A percentile compares a stretch with the other conserved stretches of the same genome.
These are phyloP conservation scores for Phlebiopsis gigantea DNA, from an alignment of 768 basidiomycete species.

Conservation along the genomic window DNA sequence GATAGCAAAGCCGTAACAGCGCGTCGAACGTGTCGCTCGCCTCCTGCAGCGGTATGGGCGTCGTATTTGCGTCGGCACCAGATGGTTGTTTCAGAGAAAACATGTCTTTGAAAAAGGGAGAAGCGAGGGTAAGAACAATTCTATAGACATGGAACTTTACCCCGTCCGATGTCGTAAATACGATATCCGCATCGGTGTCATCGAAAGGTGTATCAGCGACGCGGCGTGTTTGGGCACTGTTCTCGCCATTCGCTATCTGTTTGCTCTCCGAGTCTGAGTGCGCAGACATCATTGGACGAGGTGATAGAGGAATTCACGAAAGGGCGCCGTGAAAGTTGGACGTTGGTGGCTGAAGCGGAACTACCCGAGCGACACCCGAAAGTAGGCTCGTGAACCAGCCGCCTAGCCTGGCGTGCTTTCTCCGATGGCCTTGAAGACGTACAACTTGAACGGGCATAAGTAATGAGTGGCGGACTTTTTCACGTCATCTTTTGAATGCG, in stretches of 20 bases:
- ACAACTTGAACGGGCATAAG: no score
- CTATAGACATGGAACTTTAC: slow-evolving; percentile 1
- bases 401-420: no score
- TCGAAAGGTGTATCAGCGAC: neutral
- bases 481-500: no score
- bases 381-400: no score
- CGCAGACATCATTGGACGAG: neutral
- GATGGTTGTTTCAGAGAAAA: slow-evolving; percentile 1
- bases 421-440: no score
- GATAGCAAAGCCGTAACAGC: slow-evolving; percentile 23
- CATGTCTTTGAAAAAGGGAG: slow-evolving; percentile 7
- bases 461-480: no score
- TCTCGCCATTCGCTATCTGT: neutral
- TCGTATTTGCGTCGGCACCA: neutral
- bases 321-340: neutral
- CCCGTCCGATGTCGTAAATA: slow-evolving; percentile 1
- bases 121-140: slow-evolving; percentile 1
- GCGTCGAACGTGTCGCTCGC: slow-evolving; percentile 17
- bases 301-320: neutral
- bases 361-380: no score
- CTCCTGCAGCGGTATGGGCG: slow-evolving; percentile 14
- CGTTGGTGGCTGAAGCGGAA: no score
- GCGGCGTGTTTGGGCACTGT: no score
- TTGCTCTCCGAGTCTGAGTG: neutral
- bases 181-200: neutral